Conservation (phyloP, 495 filamentous ascomycete species). For the Pyronema domesticum region DNA sequence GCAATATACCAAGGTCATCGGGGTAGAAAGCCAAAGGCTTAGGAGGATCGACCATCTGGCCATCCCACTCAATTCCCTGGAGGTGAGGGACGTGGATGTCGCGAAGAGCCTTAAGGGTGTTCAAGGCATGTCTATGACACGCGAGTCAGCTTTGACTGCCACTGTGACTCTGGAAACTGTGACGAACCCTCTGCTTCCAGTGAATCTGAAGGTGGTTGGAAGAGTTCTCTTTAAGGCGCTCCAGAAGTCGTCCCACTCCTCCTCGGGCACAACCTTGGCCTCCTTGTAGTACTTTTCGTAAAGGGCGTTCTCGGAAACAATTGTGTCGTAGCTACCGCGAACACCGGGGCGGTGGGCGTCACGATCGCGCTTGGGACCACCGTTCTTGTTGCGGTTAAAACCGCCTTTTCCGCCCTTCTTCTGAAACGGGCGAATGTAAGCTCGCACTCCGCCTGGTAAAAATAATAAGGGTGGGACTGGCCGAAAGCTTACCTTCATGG, state of each 20-base stretch:
- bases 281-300: conserved; percentile 71
- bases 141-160: not conserved
- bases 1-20: conserved; percentile 42
- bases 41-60: conserved; percentile 60
- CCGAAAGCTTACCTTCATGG: no score
- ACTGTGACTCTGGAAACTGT: not conserved
- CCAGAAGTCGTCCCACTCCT: conserved; percentile 70
- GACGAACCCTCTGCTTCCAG: conserved; percentile 66
- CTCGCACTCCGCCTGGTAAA: no score
- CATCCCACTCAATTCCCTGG: conserved; percentile 62
- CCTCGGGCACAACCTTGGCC: conserved; percentile 49
- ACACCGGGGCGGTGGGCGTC: conserved; percentile 3
- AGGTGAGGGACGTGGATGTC: conserved; percentile 84
- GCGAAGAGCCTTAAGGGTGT: conserved; percentile 67
- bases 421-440: no score
- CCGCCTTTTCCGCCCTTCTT: no score
- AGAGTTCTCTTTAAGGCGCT: conserved; percentile 56
- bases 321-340: conserved; percentile 17
- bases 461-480: no score
- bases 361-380: not conserved
- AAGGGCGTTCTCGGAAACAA: conserved; percentile 41
- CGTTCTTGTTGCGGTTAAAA: not conserved
- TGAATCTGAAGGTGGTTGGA: conserved; percentile 92
- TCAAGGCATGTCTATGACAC: conserved; percentile 51
- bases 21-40: conserved; percentile 75